A percentile compares a stretch with the other conserved stretches of the same genome.
Conservation (phyloP, 106 monocot species). For the Xerophyta viscosa region DNA sequence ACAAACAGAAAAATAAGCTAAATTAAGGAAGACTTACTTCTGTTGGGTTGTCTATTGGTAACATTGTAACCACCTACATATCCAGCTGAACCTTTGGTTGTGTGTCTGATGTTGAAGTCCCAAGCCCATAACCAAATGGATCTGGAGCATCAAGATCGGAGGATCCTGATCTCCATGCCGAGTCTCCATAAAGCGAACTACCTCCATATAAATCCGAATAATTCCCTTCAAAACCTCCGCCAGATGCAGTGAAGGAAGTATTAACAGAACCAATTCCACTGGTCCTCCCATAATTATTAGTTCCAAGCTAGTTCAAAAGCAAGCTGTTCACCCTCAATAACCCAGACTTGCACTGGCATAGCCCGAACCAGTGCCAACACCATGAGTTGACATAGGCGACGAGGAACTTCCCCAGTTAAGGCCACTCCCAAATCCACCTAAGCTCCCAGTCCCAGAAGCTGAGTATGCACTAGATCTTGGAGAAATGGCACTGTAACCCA, state of each 20-base stretch:
- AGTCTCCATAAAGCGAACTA: constrained; percentile 23
- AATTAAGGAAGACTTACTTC: constrained; percentile 12
- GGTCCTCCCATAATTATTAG: constrained; percentile 18
- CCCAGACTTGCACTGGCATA: constrained; percentile 7
- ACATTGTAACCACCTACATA: constrained; percentile 29
- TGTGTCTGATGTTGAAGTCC: constrained; percentile 14
- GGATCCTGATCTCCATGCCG: constrained; percentile 22
- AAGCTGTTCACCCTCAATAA: constrained; percentile 13
- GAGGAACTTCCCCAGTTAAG: constrained; percentile 26
- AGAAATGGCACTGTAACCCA: constrained; percentile 20
- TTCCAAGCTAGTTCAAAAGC: constrained; percentile 16
- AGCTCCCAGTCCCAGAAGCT: too few species aligned
- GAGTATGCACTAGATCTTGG: constrained; percentile 16
- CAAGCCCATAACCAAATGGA: constrained; percentile 34
- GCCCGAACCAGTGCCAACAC: constrained; percentile 3
- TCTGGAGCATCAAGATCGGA: constrained; percentile 21
- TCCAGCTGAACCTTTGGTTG: constrained; percentile 15
- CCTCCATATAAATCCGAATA: constrained; percentile 17
- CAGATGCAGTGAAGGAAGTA: constrained; percentile 8
- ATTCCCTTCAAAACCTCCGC: too few species aligned
- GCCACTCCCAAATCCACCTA: constrained; percentile 19
- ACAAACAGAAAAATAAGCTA: too few species aligned
- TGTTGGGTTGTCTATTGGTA: constrained; percentile 26
- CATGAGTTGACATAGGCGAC: constrained; percentile 9
- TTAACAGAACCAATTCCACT: constrained; percentile 4